Base-by-base conservation (phyloP, 2,329 filamentous ascomycete species). In the Penicillium freii region DNA sequence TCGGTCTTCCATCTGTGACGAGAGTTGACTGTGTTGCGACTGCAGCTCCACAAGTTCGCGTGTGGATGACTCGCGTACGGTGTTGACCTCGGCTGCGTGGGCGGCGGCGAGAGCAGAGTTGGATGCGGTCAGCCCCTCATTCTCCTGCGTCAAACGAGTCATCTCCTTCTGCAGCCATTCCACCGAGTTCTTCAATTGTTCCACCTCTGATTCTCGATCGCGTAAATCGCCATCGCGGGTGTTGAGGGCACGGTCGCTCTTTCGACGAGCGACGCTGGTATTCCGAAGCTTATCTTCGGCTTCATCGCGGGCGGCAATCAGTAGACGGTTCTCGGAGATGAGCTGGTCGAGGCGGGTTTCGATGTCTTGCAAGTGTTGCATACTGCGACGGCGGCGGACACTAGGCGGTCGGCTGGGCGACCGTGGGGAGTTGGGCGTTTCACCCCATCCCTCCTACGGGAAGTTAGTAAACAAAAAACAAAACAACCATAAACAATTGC, bases 361-460 rank as follows among this genome's bases (percentile, higher is more conserved):
- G 71, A 99, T 87, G 69, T 99, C 93, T 71, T 84, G 78, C 60
- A 97, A 87, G 54, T 93, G 87, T 78, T 97, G 93, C 87, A 97
- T 93, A 82, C 93, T 97, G 77, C 96, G 94, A 72, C 93, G 90
- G 73, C 93, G 92, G 68, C 93, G 92, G 84, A 99, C 90, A 81
- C 92, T 97, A 71, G 92, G 91, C 68, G 94, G 92, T 76, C 93
- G 87, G 66, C 91, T 96, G 54, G 94, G 94, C 69, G 94, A 97
- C 70, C 89, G 87, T 71, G 93, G 92, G 73, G 92, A 96, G 71
- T 84, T 76, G 45, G 76, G 90, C 77, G 90, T 91, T 79, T 96
- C 91, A 78, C 93, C 93, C 81, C 87, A 92, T 78, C 91, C 93
- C 84, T 96, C 92, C 92, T 97, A 80, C 54, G 55, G 56, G 58